Base-by-base conservation (phyloP, 345 rosid species). In the Populus davidiana region DNA sequence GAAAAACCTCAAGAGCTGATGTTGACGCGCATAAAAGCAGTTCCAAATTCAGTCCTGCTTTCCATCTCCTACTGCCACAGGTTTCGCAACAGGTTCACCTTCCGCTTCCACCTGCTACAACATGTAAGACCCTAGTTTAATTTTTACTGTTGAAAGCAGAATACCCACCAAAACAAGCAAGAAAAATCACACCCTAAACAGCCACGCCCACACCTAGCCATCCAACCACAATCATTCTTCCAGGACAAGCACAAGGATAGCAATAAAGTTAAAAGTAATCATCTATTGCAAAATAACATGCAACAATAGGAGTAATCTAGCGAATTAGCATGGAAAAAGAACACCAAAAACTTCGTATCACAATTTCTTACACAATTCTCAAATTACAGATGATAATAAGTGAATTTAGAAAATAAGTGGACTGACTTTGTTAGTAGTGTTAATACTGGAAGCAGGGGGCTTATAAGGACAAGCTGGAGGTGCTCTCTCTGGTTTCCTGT, bases 401-500 rank as follows among this genome's bases (percentile, higher is more conserved):
- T 47, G 50, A 47, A 41, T 10, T 41, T 41, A 41, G 44, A 41
- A 3, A 39, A 43, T 4, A 47, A 4, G 50, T 13, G 50, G 5
- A 47, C 50, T 47, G 50, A 47, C 50, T 47, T 47, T 47, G 16
- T 5, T 38, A 8, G 41, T 38, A 12, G 50, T 47, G 50, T 47
- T 47, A 14, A 47, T 47, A 47, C 65, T 84, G 17, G 66, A 86
- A 2, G 88, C 83, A 7, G 80, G 61, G 18, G 98, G 92, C 78
- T 90, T 96, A 74, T 86, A 90, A 1, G 98, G 97, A 79, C 98
- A 96, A 6, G 92, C 91, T 11, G 97, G 91, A 83, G 97, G 97
- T 77, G 81, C 87, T 83, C 94, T 88, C 74, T 77, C 95, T 59
- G 98, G 98, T 74, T 89, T 96, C 87, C 93, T 87, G 85, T 92